Evolutionary conservation across 768 basidiomycete species (phyloP).

Genomic region (Lactifluus subvellereus): DNA sequence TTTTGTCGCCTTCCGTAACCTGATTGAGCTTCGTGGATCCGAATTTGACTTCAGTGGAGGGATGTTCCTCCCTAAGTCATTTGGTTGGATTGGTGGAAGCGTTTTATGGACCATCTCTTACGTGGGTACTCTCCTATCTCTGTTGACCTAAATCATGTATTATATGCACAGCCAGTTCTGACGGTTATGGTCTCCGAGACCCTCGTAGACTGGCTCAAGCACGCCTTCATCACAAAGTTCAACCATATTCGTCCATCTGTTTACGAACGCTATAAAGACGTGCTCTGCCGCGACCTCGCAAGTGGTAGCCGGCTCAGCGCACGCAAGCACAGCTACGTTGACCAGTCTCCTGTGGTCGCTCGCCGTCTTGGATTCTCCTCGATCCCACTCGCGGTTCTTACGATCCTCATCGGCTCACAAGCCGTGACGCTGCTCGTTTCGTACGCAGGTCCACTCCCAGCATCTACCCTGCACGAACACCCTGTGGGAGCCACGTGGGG

Average conservation of each 20-base stretch:
- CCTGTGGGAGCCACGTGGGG: conserved; percentile 30
- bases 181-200: conserved; percentile 90
- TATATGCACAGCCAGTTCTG: conserved; percentile 65
- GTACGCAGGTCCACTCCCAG: conserved; percentile 18
- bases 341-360: conserved; percentile 92
- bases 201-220: conserved; percentile 97
- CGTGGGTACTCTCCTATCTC: conserved; percentile 40
- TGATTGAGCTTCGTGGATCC: conserved; percentile 89
- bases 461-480: conserved; percentile 9
- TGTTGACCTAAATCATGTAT: conserved; percentile 1
- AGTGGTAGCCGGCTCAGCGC: conserved; percentile 64
- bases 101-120: conserved; percentile 86
- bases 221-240: conserved; percentile 99
- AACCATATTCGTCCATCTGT: conserved; percentile 95
- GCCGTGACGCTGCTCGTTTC: conserved; percentile 58
- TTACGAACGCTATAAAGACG: conserved; percentile 92
- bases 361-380: conserved; percentile 92
- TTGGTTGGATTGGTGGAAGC: conserved; percentile 77
- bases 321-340: conserved; percentile 87
- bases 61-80: conserved; percentile 72
- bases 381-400: conserved; percentile 82
- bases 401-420: conserved; percentile 70
- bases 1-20: conserved; percentile 88
- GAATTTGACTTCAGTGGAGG: conserved; percentile 74
- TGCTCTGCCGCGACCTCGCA: conserved; percentile 88